Evolutionary conservation across 106 monocot genomes (phyloP).

Genomic region (Cymbidium sinense): DNA sequence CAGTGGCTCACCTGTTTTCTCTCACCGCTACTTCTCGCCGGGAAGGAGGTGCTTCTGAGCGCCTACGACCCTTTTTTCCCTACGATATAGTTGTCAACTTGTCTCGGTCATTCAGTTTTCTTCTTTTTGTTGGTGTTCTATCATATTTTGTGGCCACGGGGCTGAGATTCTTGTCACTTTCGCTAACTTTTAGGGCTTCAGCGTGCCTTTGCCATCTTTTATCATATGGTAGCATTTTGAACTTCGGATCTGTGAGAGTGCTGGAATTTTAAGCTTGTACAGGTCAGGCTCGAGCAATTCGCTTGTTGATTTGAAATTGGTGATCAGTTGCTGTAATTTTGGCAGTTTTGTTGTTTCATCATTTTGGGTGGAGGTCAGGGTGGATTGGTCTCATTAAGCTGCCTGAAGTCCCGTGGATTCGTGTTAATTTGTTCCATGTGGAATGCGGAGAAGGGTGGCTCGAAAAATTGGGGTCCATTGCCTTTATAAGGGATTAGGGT

Average conservation of each 20-base stretch:
- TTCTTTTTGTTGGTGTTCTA: neutral
- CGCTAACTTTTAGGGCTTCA: neutral
- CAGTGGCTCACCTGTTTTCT: too few relatives aligned
- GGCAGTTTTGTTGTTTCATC: neutral
- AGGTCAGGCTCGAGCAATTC: neutral
- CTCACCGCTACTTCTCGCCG: too few relatives aligned
- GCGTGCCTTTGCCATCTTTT: neutral
- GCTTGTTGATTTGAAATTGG: neutral
- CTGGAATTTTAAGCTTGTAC: neutral
- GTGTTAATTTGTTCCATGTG: neutral
- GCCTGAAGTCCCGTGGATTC: neutral
- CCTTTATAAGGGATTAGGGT: neutral
- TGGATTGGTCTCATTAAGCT: neutral
- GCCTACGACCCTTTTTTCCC: too few relatives aligned
- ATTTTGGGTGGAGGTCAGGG: neutral
- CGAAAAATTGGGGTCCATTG: neutral
- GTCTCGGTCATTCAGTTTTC: neutral
- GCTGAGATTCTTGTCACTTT: conserved; percentile 1
- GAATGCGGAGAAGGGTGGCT: neutral
- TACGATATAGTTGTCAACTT: too few relatives aligned
- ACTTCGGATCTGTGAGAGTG: conserved; percentile 12
- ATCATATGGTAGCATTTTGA: neutral
- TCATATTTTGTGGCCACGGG: neutral
- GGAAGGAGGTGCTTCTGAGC: too few relatives aligned
- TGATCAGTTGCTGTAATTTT: neutral